phyloP scores from a whole-genome alignment of 2,329 filamentous ascomycete species.

The Aspergillus fijiensis region DNA sequence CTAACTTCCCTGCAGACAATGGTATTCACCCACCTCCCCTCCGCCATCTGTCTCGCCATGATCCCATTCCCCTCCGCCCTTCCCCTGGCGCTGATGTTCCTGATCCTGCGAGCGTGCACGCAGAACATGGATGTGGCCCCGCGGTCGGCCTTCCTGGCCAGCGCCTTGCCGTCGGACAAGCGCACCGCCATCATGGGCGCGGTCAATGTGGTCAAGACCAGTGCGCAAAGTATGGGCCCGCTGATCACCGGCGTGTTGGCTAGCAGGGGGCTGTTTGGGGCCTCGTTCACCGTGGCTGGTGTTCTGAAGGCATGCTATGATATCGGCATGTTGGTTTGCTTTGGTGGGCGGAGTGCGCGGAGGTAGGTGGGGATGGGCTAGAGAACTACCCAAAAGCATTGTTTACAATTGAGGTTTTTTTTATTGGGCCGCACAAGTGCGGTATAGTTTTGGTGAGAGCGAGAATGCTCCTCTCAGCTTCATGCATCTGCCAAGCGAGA shows the following conservation, averaged over 20 bases:
- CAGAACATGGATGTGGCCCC: slow-evolving; percentile 71
- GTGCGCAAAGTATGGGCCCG: slow-evolving; percentile 61
- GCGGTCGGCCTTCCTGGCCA: slow-evolving; percentile 66
- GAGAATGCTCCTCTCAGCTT: too few relatives aligned
- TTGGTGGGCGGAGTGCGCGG: slow-evolving; percentile 35
- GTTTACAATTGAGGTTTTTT: too few relatives aligned
- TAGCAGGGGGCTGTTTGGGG: slow-evolving; percentile 56
- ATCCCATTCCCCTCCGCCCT: slow-evolving; percentile 59
- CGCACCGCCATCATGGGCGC: slow-evolving; percentile 71
- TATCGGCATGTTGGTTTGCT: slow-evolving; percentile 56
- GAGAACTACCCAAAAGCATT: too few relatives aligned
- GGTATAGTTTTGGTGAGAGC: too few relatives aligned
- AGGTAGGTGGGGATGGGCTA: neutral
- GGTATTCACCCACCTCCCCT: slow-evolving; percentile 73
- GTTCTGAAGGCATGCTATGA: slow-evolving; percentile 62
- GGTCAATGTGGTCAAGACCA: slow-evolving; percentile 68
- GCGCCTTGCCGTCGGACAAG: slow-evolving; percentile 63
- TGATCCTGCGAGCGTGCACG: slow-evolving; percentile 62
- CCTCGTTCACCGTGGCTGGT: slow-evolving; percentile 64
- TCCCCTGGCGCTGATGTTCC: slow-evolving; percentile 57
- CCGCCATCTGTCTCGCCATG: slow-evolving; percentile 62
- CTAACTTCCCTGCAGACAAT: slow-evolving; percentile 55
- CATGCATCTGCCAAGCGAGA: too few relatives aligned
- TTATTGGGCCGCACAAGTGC: too few relatives aligned
- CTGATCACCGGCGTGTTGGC: slow-evolving; percentile 65